Evolutionary conservation across 2,329 filamentous ascomycete genomes (phyloP).

Genomic region (Beauveria varroae): DNA sequence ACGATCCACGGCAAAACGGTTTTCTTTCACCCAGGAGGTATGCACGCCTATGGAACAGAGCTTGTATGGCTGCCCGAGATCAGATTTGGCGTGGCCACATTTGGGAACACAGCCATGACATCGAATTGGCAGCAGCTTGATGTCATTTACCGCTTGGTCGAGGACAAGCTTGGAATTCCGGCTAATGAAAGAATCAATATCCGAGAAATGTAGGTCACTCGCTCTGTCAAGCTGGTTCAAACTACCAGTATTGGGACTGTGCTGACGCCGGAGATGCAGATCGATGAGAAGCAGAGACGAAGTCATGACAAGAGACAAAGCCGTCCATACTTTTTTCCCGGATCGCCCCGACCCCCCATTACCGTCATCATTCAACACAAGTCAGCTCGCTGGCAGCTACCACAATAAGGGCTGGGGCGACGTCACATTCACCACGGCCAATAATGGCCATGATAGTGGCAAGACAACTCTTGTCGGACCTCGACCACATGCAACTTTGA

Average conservation of each 20-base stretch:
- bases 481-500: not conserved
- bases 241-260: not conserved
- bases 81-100: not conserved
- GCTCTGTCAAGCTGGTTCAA: no score
- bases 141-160: no score
- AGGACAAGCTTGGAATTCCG: no score
- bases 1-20: slow-evolving; percentile 7
- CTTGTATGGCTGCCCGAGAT: not conserved
- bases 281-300: not conserved
- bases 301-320: not conserved
- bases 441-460: not conserved
- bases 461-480: not conserved
- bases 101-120: no score
- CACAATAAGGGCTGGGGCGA: not conserved
- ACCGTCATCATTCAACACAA: not conserved
- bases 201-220: not conserved
- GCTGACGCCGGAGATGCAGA: not conserved
- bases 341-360: not conserved
- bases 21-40: not conserved
- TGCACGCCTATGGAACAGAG: not conserved
- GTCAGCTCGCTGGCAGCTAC: not conserved
- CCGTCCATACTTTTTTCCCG: not conserved
- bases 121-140: no score
- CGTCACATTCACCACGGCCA: not conserved
- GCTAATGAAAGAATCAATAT: not conserved